phyloP scores from a whole-genome alignment of 257 asterid genomes.

The Ballota nigra region DNA sequence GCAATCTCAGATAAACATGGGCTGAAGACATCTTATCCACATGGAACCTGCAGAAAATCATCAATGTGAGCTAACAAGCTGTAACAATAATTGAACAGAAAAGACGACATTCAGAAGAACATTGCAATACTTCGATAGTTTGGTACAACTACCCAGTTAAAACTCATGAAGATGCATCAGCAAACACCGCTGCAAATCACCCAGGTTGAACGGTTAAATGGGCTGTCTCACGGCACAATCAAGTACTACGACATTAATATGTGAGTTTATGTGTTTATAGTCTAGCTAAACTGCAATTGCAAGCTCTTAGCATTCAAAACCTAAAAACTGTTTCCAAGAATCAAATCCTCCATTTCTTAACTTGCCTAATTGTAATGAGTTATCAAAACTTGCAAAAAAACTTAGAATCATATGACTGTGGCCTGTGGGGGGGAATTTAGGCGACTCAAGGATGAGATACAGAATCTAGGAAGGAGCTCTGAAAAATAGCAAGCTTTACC shows the following conservation, averaged over 20 bases:
- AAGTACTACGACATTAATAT: not conserved
- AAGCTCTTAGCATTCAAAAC: not conserved
- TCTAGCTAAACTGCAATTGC: not conserved
- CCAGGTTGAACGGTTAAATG: not conserved
- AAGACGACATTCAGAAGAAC: constrained; percentile 10
- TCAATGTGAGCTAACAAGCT: constrained; percentile 24
- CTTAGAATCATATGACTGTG: no score
- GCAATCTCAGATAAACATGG: constrained; percentile 91
- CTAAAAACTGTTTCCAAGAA: not conserved
- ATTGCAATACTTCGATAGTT: no score
- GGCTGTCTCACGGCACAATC: not conserved
- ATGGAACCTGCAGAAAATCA: constrained; percentile 71
- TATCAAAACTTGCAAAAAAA: not conserved
- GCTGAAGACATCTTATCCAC: constrained; percentile 99
- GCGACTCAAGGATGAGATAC: not conserved
- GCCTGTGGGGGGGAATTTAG: no score
- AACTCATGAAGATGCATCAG: constrained; percentile 14
- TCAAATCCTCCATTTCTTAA: not conserved
- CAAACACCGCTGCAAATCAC: constrained; percentile 1
- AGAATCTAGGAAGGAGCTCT: no score
- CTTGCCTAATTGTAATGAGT: not conserved
- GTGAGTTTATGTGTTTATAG: not conserved
- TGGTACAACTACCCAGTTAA: not conserved
- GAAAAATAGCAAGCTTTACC: not conserved
- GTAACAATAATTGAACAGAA: constrained; percentile 10